Conservation (phyloP, 2,329 filamentous ascomycete species). For the Pyricularia grisea region DNA sequence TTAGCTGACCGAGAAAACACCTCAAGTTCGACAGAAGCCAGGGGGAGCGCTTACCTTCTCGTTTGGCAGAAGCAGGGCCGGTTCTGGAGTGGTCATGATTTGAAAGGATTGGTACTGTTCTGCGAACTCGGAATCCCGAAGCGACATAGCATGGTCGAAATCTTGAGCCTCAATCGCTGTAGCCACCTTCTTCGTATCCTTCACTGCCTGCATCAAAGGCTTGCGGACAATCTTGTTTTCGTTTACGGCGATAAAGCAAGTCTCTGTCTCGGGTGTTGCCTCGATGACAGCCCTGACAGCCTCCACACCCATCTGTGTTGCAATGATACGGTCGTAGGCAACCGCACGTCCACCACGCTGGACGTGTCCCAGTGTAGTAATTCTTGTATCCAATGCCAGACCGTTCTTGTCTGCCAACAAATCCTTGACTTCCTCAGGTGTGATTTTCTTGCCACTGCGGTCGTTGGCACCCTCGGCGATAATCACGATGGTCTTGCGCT, state of each 20-base stretch:
- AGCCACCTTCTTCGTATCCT: slow-evolving; percentile 75
- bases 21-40: not conserved
- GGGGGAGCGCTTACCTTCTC: slow-evolving; percentile 48
- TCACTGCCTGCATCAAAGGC: slow-evolving; percentile 80
- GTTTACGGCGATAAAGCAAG: slow-evolving; percentile 89
- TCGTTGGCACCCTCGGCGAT: slow-evolving; percentile 93
- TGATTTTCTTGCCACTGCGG: slow-evolving; percentile 73
- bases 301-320: slow-evolving; percentile 88
- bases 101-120: slow-evolving; percentile 88
- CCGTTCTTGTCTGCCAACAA: slow-evolving; percentile 68
- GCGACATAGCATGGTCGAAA: slow-evolving; percentile 76
- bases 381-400: slow-evolving; percentile 79
- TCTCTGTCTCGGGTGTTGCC: slow-evolving; percentile 79
- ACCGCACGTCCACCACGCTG: slow-evolving; percentile 89
- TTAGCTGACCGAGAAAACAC: slow-evolving; percentile 16
- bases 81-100: slow-evolving; percentile 75
- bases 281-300: slow-evolving; percentile 88
- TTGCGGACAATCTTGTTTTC: slow-evolving; percentile 97
- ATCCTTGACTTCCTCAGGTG: slow-evolving; percentile 71
- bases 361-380: slow-evolving; percentile 94
- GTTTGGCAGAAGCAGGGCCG: slow-evolving; percentile 54
- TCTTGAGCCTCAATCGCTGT: slow-evolving; percentile 75
- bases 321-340: slow-evolving; percentile 88
- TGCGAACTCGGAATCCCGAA: slow-evolving; percentile 86
- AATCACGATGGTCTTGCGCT: slow-evolving; percentile 96